These are phyloP conservation scores for Magnaporthales sp. DNA, from an alignment of 2,329 filamentous ascomycete species.

Conservation along the genomic window DNA sequence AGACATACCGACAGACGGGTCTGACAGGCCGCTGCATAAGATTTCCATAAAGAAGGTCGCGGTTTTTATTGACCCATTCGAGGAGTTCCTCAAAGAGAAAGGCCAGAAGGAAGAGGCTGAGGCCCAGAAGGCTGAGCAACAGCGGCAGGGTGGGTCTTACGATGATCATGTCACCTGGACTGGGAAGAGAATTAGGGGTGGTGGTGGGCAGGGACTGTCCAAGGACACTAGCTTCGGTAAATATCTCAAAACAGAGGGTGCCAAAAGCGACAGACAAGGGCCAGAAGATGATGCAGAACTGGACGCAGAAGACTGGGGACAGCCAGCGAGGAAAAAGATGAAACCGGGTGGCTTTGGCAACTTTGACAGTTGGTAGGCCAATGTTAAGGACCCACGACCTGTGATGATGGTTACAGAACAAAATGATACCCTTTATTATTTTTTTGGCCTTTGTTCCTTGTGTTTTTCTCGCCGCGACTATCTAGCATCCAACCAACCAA, in stretches of 20 bases:
- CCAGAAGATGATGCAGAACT: slow-evolving; percentile 28
- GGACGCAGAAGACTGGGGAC: slow-evolving; percentile 42
- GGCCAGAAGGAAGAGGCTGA: slow-evolving; percentile 51
- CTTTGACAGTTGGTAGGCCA: slow-evolving; percentile 75
- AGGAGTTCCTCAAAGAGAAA: slow-evolving; percentile 77
- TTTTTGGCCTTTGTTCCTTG: background rate
- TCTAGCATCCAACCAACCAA: background rate
- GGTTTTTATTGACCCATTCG: slow-evolving; percentile 90
- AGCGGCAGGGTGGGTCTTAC: slow-evolving; percentile 61
- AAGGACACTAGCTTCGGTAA: slow-evolving; percentile 57
- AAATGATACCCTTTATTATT: background rate
- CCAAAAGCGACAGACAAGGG: slow-evolving; percentile 6
- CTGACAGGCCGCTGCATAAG: slow-evolving; percentile 65
- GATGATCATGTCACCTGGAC: slow-evolving; percentile 95
- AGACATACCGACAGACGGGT: slow-evolving; percentile 63
- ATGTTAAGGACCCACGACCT: background rate
- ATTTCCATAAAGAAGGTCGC: slow-evolving; percentile 76
- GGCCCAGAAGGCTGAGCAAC: slow-evolving; percentile 52
- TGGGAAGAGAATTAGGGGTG: slow-evolving; percentile 69
- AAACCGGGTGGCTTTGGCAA: slow-evolving; percentile 82
- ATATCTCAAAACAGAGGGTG: slow-evolving; percentile 56
- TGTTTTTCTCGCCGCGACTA: background rate
- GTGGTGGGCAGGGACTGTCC: background rate
- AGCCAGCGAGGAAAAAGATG: slow-evolving; percentile 72
- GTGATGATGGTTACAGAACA: background rate